Evolutionary conservation across 441 rosid genomes (phyloP).

Genomic region (Brassica balearica): DNA sequence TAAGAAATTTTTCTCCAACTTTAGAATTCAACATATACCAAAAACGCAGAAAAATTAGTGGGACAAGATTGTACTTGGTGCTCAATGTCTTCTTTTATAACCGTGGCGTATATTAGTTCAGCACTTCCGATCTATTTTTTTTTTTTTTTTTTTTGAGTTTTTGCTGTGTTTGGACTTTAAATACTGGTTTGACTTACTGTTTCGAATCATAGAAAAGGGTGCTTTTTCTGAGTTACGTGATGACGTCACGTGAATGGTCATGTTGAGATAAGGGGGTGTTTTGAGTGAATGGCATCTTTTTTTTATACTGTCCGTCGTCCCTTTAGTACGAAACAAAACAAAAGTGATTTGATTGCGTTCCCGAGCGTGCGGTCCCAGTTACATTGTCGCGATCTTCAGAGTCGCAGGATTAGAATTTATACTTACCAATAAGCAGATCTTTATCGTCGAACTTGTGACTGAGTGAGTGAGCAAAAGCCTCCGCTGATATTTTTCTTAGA

Average conservation of each 20-base stretch:
- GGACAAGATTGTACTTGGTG: no score
- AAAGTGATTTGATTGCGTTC: constrained; percentile 8
- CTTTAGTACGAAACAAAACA: constrained; percentile 38
- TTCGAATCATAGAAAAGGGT: no score
- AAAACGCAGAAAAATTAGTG: no score
- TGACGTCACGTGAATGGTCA: neutral
- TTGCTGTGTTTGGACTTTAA: no score
- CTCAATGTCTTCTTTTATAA: no score
- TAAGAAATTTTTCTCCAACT: no score
- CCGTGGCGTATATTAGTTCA: no score
- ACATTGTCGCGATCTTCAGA: constrained; percentile 16
- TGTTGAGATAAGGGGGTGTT: neutral
- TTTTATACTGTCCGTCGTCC: neutral
- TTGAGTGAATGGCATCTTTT: neutral
- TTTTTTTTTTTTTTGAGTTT: no score
- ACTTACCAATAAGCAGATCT: constrained; percentile 17
- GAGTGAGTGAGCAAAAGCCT: neutral
- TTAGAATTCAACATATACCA: no score
- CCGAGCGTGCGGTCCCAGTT: constrained; percentile 29
- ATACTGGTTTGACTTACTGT: no score
- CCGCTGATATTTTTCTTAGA: neutral
- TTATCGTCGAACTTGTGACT: constrained; percentile 5
- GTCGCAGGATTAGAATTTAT: neutral
- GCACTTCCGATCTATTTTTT: no score
- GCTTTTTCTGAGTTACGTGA: neutral